Evolutionary conservation across 345 rosid genomes (phyloP), one percentile per base, ranked within the genome.

Genomic region (Eucalyptus globulus): DNA sequence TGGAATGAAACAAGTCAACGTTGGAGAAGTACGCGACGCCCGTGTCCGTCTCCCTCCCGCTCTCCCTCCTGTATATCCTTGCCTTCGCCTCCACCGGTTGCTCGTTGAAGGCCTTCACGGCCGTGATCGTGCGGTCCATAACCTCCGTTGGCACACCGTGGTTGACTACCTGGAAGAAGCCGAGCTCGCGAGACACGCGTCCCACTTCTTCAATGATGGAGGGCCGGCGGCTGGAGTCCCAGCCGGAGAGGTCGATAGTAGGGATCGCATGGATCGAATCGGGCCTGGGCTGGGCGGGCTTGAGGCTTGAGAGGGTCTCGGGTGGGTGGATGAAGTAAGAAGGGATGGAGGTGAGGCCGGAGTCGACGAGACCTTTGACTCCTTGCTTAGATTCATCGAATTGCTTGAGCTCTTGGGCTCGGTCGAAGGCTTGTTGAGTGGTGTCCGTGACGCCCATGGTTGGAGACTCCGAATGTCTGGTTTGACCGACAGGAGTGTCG

Each of bases 331-430:
- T 6, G 76, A 65, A 65, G 76, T 14, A 5, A 40, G 37, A 9
- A 65, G 76, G 76, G 60, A 95, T 91, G 51, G 94, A 14, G 43
- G 93, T 87, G 80, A 94, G 21, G 80, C 95, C 95, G 1, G 93
- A 89, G 87, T 94, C 95, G 4, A 93, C 87, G 9, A 95, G 90
- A 12, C 95, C 95, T 83, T 94, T 95, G 5, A 95, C 95, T 9
- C 94, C 94, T 43, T 43, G 51, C 51, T 49, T 49, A 17, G 51
- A 49, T 49, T 49, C 51, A 5, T 49, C 17, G 56, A 17, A 53
- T 53, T 53, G 22, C 56, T 53, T 53, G 56, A 53, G 22, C 56
- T 53, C 56, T 17, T 53, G 56, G 56, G 56, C 56, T 53, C 56
- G 56, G 56, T 19, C 56, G 56, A 8, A 53, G 56, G 56, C 56